Evolutionary conservation across 2,329 filamentous ascomycete genomes (phyloP), one percentile per base, ranked within the genome.

Genomic region (Aspergillus sojae): DNA sequence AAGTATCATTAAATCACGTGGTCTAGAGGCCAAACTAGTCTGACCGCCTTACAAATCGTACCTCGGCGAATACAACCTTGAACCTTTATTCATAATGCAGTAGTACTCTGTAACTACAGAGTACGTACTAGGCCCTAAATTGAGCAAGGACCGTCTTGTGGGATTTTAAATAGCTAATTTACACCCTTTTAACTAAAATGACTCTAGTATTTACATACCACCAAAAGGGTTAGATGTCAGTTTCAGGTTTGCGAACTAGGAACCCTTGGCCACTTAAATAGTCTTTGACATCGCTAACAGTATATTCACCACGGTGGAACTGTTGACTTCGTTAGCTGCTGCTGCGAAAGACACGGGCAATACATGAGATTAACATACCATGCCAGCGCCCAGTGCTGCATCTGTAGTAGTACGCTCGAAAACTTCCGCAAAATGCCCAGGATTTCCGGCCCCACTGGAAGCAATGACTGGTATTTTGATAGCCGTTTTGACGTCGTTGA

Each of bases 281-380:
- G 63, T 96, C 90, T 80, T 99, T 99, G 55, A 99, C 95, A 74
- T 98, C 89, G 77, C 89, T 89, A 19, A 99, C 94, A 0, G 94
- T 97, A 79, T 94, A 99, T 81, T 99, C 94, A 43, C 91, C 92
- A 56, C 95, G 84, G 81, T 99, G 95, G 80, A 99, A 99, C 86
- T 88, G 64, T 43, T 61, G 10, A 58, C 32, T 43, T 41, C 48
- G 59, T 70, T 66, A 68, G 63, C 39, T 58, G 23, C 58, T 60
- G 16, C 58, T 60, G 16, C 39, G 23, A 58, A 61, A 55, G 26
- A 48, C 7, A 54, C 46, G 41, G 43, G 5, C 23, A 41, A 36
- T 34, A 32, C 26, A 23, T 16, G 14, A 23, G 12, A 16, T 28
- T 58, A 39, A 81, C 84, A 78, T 77, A 88, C 86, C 90, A 99